Conservation (phyloP, 148 eudicot genomes). For the Camellia sinensis region DNA sequence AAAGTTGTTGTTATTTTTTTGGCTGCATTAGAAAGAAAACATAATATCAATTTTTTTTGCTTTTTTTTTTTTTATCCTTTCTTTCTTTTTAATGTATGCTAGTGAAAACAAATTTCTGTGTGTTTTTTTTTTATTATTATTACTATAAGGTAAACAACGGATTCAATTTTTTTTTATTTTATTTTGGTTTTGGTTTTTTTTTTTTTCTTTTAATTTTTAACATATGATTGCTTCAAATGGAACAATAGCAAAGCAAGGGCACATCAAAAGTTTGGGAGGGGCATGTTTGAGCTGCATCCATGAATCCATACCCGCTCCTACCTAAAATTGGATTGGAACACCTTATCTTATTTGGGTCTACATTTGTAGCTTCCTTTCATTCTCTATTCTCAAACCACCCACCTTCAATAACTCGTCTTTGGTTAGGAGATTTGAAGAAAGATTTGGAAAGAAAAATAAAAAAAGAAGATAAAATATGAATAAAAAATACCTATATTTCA, state of each 20-base stretch:
- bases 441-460: no score
- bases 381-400: background rate
- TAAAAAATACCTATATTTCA: no score
- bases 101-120: background rate
- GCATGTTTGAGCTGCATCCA: conserved; percentile 2
- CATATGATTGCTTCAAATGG: background rate
- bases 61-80: no score
- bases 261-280: conserved; percentile 4
- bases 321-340: conserved; percentile 5
- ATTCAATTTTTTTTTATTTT: no score
- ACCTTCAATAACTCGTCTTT: background rate
- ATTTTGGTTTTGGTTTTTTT: no score
- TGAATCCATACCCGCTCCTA: conserved; percentile 11
- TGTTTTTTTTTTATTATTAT: no score
- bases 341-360: background rate
- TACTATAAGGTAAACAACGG: background rate
- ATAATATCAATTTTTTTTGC: background rate
- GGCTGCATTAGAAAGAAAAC: background rate
- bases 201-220: background rate
- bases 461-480: no score
- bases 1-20: no score
- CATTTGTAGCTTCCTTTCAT: background rate
- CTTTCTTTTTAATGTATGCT: background rate
- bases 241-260: background rate
- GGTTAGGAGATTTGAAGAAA: no score